phyloP scores from a whole-genome alignment of 1,284 basidiomycete genomes.

The Austropuccinia psidii region DNA sequence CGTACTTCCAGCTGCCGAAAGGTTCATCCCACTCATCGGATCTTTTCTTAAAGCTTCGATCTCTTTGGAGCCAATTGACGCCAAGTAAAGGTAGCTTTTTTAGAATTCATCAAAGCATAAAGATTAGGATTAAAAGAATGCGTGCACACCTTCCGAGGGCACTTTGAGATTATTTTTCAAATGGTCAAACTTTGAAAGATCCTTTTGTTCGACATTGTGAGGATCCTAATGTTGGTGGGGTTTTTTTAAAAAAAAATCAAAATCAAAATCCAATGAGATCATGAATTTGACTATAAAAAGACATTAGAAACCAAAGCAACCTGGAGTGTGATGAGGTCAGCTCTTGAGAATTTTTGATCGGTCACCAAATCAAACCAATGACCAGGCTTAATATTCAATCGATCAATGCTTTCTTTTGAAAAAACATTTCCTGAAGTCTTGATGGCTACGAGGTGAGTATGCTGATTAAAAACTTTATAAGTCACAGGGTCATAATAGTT shows the following conservation, averaged over 20 bases:
- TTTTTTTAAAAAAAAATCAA: conserved; percentile 8
- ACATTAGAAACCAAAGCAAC: conserved; percentile 57
- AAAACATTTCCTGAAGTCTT: conserved; percentile 69
- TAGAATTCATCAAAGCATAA: not conserved
- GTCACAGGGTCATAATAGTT: conserved; percentile 49
- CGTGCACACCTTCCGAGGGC: conserved; percentile 14
- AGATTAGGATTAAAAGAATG: not conserved
- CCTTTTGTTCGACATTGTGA: conserved; percentile 44
- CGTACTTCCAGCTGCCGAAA: conserved; percentile 45
- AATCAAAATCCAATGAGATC: conserved; percentile 29
- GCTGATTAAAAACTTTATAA: conserved; percentile 54
- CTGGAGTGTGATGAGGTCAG: conserved; percentile 85
- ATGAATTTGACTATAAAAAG: conserved; percentile 5
- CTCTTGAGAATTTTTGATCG: conserved; percentile 73
- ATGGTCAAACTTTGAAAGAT: conserved; percentile 45
- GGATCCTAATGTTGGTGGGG: conserved; percentile 46
- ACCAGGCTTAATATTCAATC: conserved; percentile 61
- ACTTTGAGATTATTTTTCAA: conserved; percentile 46
- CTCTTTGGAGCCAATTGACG: conserved; percentile 37
- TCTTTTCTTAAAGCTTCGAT: conserved; percentile 42
- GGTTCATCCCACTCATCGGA: conserved; percentile 44
- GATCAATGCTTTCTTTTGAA: conserved; percentile 61
- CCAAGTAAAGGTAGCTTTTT: not conserved
- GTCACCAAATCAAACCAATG: conserved; percentile 70
- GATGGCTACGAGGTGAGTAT: conserved; percentile 50